Conservation (phyloP, 169 alveolate species). For the Pseudocohnilembus persalinus region DNA sequence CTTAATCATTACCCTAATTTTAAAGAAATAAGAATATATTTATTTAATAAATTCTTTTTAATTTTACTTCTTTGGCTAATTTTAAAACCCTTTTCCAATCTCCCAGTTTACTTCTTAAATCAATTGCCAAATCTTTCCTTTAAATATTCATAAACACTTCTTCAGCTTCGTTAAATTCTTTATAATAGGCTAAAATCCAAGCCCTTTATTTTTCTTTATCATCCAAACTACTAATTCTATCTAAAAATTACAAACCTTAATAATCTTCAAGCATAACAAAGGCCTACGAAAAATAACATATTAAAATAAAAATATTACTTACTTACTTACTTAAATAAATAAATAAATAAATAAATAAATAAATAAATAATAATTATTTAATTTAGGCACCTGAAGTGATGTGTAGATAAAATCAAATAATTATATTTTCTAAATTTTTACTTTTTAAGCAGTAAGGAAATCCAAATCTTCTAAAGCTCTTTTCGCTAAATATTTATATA, state of each 20-base stretch:
- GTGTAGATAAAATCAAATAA: no score
- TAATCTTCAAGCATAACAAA: conserved; percentile 86
- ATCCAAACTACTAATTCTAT: conserved; percentile 77
- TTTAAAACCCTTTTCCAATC: conserved; percentile 90
- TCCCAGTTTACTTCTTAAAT: conserved; percentile 86
- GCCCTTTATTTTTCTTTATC: conserved; percentile 84
- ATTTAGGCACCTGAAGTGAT: no score
- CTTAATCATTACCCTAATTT: conserved; percentile 3
- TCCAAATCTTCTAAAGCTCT: conserved; percentile 87
- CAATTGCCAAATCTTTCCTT: conserved; percentile 89
- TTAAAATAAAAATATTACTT: no score
- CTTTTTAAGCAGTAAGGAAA: conserved; percentile 81
- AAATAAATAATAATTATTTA: no score
- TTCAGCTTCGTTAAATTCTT: conserved; percentile 90
- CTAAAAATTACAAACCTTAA: conserved; percentile 84
- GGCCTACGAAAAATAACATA: no score
- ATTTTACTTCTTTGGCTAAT: conserved; percentile 72
- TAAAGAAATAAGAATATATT: not conserved
- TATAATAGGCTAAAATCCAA: conserved; percentile 84
- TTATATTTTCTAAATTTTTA: no score
- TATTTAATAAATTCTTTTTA: conserved; percentile 59
- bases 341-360: no score
- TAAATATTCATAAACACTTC: conserved; percentile 82
- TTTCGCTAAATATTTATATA: conserved; percentile 88
- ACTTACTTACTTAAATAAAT: no score